Evolutionary conservation across 306 rosid species (phyloP).

Genomic region (Ammopiptanthus mongolicus): DNA sequence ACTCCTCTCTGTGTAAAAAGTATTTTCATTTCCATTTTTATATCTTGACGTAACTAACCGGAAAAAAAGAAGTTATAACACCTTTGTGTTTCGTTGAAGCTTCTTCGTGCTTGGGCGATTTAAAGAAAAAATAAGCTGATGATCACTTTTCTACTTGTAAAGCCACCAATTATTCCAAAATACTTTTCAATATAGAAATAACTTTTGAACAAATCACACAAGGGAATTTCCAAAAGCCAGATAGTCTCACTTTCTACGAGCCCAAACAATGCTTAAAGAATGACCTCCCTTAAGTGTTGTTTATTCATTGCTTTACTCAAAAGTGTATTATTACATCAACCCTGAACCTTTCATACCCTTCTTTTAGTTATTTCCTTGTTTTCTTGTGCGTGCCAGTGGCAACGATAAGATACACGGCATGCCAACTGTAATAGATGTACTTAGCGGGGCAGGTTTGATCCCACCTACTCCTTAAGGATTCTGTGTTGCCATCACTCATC

Average conservation of each 20-base stretch:
- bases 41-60: not conserved
- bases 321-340: constrained; percentile 11
- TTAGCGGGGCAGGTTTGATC: constrained; percentile 1
- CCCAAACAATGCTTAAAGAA: constrained; percentile 19
- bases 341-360: not conserved
- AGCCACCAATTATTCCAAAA: constrained; percentile 30
- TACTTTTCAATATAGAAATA: constrained; percentile 3
- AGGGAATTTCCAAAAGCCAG: not conserved
- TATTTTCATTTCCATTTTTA: too few species aligned
- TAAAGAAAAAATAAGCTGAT: constrained; percentile 18
- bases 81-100: constrained; percentile 22
- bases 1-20: too few species aligned
- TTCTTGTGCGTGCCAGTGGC: constrained; percentile 1
- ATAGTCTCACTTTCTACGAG: not conserved
- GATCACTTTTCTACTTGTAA: constrained; percentile 27
- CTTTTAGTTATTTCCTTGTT: not conserved
- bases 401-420: constrained; percentile 10
- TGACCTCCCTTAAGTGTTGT: constrained; percentile 11
- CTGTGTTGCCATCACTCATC: constrained; percentile 20
- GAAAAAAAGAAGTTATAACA: not conserved
- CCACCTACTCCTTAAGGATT: constrained; percentile 22
- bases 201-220: not conserved
- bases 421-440: constrained; percentile 47
- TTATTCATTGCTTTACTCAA: constrained; percentile 17
- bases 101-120: constrained; percentile 2